Evolutionary conservation across 2,329 filamentous ascomycete species (phyloP), one percentile per base, ranked within the genome.

Genomic region (Sordariomycetes sp.): DNA sequence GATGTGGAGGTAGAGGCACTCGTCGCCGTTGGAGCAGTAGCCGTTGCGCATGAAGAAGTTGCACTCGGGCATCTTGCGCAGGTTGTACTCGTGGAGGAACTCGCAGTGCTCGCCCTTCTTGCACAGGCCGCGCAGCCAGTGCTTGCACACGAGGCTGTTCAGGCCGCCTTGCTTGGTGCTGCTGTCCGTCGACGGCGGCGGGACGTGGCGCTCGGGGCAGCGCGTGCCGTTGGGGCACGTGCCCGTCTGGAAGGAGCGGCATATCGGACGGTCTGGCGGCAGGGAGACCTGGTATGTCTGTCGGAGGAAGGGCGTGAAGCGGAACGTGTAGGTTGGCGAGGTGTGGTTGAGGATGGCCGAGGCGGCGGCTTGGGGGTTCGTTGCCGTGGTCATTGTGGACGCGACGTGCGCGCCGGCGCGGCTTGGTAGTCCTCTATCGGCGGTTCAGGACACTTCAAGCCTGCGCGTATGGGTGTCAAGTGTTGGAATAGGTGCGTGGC

Each of bases 101-200:
- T 98, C 92, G 77, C 92, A 98, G 46, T 79, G 77, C 53, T 95
- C 82, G 49, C 90, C 92, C 63, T 96, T 96, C 57, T 98, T 98
- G 70, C 92, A 98, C 15, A 98, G 76, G 0, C 88, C 90, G 44
- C 93, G 85, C 51, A 96, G 79, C 80, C 92, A 96, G 70, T 96
- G 92, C 66, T 98, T 98, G 77, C 92, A 98, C 40, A 98, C 90
- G 12, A 96, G 77, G 53, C 75, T 83, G 63, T 82, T 85, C 55
- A 82, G 82, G 21, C 77, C 78, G 26, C 67, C 59, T 11, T 57
- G 50, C n/a, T 53, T 55, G 38, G 54, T 50, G 15, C 39, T 48
- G 37, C 26, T 36, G 38, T 39, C 42, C 18, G 33, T 26, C 8
- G 34, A 21, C 8, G 20, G 15, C 10, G 32, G 16, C 7, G 36